Evolutionary conservation across 192 early-diverging fungal genomes (phyloP), one percentile per base, ranked within the genome.

Genomic region (Oehlia diaphana): DNA sequence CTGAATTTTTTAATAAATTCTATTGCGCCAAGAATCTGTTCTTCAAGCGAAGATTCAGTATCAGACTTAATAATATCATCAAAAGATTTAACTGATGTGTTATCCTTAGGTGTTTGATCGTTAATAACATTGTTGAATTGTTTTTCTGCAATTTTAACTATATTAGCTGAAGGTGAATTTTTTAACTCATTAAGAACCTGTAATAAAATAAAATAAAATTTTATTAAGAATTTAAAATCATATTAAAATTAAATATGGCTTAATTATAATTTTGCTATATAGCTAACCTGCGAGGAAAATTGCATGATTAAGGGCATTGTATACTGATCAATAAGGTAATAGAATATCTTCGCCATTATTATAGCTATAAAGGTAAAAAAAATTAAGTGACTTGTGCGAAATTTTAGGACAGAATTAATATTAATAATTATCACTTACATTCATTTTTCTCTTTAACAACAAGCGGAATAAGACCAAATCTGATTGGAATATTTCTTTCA

Each of bases 401-500:
- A 58, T 5, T 58, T 58, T 19, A 58, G 7, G 16, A 58, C 4
- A 21, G 16, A 21, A 58, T 58, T 16, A 19, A 19, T 2, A 76
- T 49, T 53, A 16, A 50, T n/a, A 75, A 31, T 65, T n/a, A 12
- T 26, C 62, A 81, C 80, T 69, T 76, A 90, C 89, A 81, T 58
- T 79, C 74, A 70, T 81, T 75, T 58, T 86, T 71, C 5, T 87
- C 74, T 21, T 83, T 79, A 66, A 82, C 83, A 9, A 94, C 66
- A 3, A 94, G 78, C 7, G 96, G 96, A 21, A 94, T 87, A 14
- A 98, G 8, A 21, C 98, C 98, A 77, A 98, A 94, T 61, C 96
- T 89, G 74, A 99, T 85, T 8, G 97, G 97, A 33, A 96, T 81
- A 9, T 90, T 83, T 26, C 90, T 88, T 76, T 93, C 85, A 9